Conservation (phyloP, 1,284 basidiomycete species). For the Psilocybe mexicana region DNA sequence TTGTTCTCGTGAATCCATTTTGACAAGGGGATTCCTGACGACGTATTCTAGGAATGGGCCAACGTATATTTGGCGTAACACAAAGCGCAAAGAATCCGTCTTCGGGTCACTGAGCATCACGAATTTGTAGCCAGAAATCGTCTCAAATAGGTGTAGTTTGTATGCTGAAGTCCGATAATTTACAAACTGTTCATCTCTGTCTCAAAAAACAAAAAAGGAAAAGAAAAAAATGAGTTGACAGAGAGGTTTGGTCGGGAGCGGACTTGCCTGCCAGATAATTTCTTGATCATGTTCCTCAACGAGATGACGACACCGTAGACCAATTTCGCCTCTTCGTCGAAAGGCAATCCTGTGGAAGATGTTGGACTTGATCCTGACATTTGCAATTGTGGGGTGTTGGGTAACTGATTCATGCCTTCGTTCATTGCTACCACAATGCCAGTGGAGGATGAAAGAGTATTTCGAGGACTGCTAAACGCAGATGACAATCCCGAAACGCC, state of each 20-base stretch:
- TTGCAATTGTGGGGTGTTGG: constrained; percentile 39
- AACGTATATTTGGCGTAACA: constrained; percentile 88
- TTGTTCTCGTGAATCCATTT: constrained; percentile 76
- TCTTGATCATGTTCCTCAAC: constrained; percentile 92
- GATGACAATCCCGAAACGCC: constrained; percentile 34
- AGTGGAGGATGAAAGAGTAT: constrained; percentile 59
- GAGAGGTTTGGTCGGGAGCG: constrained; percentile 9
- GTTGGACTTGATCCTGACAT: constrained; percentile 28
- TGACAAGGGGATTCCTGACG: constrained; percentile 86
- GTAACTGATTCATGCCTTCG: constrained; percentile 43
- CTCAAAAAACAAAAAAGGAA: background rate
- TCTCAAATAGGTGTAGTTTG: constrained; percentile 93
- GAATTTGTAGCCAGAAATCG: constrained; percentile 92
- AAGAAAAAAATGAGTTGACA: background rate
- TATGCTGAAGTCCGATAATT: constrained; percentile 92
- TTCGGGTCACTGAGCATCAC: constrained; percentile 90
- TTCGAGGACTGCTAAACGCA: constrained; percentile 55
- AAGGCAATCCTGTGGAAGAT: constrained; percentile 66
- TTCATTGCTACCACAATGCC: constrained; percentile 71
- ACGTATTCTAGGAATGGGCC: constrained; percentile 95
- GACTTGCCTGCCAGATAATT: constrained; percentile 80
- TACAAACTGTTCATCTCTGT: constrained; percentile 87
- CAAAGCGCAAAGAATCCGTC: constrained; percentile 79
- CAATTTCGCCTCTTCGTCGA: constrained; percentile 97
- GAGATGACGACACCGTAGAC: constrained; percentile 96